A percentile compares a stretch with the other conserved stretches of the same genome.
phyloP scores from a whole-genome alignment of 2,329 filamentous ascomycete genomes.

The Penicillium brevicompactum region DNA sequence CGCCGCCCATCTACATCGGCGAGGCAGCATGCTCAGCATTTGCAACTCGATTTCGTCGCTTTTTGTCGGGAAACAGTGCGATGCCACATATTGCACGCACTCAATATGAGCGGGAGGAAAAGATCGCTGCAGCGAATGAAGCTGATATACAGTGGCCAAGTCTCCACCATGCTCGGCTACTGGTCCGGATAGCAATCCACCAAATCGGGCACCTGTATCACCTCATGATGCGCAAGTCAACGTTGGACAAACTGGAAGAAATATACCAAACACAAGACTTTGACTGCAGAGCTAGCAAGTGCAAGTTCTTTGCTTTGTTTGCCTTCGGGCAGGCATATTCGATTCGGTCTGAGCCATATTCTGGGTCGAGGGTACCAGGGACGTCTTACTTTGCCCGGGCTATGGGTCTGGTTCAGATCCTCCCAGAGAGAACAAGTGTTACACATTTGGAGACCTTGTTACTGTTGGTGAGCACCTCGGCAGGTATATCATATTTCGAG shows the following conservation, averaged over 20 bases:
- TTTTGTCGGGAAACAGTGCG: slow-evolving; percentile 34
- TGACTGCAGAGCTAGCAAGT: slow-evolving; percentile 40
- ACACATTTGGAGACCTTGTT: slow-evolving; percentile 49
- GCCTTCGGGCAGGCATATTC: slow-evolving; percentile 51
- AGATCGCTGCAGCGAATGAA: slow-evolving; percentile 31
- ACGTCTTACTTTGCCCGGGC: slow-evolving; percentile 48
- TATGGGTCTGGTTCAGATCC: slow-evolving; percentile 44
- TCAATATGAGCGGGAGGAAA: slow-evolving; percentile 36
- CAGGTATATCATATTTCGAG: not conserved
- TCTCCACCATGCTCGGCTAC: slow-evolving; percentile 37
- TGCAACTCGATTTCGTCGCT: slow-evolving; percentile 41
- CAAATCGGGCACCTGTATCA: slow-evolving; percentile 42
- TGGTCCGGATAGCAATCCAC: slow-evolving; percentile 40
- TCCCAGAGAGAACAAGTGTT: slow-evolving; percentile 48
- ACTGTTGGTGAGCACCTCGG: slow-evolving; percentile 34
- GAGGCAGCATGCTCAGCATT: slow-evolving; percentile 45
- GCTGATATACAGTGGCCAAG: slow-evolving; percentile 38
- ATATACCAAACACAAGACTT: slow-evolving; percentile 38
- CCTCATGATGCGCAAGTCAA: slow-evolving; percentile 38
- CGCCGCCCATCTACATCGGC: slow-evolving; percentile 41
- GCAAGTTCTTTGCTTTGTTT: slow-evolving; percentile 50
- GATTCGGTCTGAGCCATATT: slow-evolving; percentile 36
- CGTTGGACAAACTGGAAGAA: slow-evolving; percentile 43
- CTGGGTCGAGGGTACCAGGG: slow-evolving; percentile 43
- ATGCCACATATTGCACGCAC: slow-evolving; percentile 37